Evolutionary conservation across 768 basidiomycete species (phyloP).

Genomic region (Amanita pallidorosea): DNA sequence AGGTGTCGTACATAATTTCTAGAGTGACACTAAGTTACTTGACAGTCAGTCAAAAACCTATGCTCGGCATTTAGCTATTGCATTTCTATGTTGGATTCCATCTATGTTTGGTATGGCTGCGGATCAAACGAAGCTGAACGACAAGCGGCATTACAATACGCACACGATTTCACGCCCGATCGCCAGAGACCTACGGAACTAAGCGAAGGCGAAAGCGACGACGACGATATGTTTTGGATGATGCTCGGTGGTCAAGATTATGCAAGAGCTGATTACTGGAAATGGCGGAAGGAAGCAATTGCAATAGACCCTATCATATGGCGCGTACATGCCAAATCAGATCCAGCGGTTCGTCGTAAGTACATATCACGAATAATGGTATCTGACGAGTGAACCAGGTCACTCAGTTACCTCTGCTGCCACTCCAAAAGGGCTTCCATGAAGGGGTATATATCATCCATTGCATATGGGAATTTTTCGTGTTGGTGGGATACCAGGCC

Average conservation of each 20-base stretch:
- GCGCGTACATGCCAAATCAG: constrained; percentile 34
- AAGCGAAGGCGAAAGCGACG: constrained; percentile 50
- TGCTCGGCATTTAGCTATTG: constrained; percentile 86
- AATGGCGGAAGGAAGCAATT: constrained; percentile 42
- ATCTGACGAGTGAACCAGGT: constrained; percentile 28
- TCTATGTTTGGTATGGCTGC: constrained; percentile 77
- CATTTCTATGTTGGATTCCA: constrained; percentile 52
- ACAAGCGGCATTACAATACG: constrained; percentile 53
- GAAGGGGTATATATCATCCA: constrained; percentile 56
- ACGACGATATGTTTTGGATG: constrained; percentile 82
- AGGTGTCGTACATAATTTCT: constrained; percentile 11
- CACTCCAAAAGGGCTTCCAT: constrained; percentile 24
- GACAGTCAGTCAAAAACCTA: constrained; percentile 50
- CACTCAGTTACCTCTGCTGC: constrained; percentile 30
- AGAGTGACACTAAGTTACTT: constrained; percentile 2
- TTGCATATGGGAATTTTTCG: constrained; percentile 73
- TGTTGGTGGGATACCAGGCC: constrained; percentile 60
- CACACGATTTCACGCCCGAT: constrained; percentile 29
- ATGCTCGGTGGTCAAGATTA: constrained; percentile 67
- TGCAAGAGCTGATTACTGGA: constrained; percentile 78
- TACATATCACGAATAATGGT: neutral
- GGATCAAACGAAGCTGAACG: constrained; percentile 55
- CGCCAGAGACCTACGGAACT: constrained; percentile 40
- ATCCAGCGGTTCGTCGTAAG: constrained; percentile 28
- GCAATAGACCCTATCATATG: constrained; percentile 44